Evolutionary conservation across 306 rosid species (phyloP).

Genomic region (Medicago ruthenica): DNA sequence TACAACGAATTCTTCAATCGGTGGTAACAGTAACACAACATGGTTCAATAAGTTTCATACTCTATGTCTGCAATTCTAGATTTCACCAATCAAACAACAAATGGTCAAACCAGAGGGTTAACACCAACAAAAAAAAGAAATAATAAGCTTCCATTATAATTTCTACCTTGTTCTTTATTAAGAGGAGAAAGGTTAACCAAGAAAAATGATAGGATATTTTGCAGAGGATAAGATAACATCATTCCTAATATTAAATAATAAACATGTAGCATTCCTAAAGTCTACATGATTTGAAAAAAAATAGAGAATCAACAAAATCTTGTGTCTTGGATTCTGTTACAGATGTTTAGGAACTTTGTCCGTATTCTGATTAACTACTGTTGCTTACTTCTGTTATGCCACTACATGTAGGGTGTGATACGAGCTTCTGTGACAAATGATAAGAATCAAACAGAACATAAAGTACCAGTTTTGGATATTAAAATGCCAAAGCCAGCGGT

Average conservation of each 20-base stretch:
- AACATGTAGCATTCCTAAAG: not conserved
- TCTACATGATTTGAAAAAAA: not conserved
- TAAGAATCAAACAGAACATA: conserved; percentile 55
- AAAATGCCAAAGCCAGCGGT: conserved; percentile 62
- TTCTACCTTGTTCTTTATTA: not conserved
- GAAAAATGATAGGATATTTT: not conserved
- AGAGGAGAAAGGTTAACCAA: not conserved
- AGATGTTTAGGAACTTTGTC: conserved; percentile 8
- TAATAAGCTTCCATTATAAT: conserved; percentile 9
- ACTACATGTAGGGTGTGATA: conserved; percentile 65
- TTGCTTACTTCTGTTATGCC: conserved; percentile 23
- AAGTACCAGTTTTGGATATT: conserved; percentile 67
- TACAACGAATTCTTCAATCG: no score
- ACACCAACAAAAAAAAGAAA: no score
- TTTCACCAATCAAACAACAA: no score
- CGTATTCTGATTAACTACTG: not conserved
- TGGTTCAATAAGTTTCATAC: no score
- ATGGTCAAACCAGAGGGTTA: no score
- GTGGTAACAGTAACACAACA: no score
- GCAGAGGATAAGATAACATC: not conserved
- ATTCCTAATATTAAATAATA: conserved; percentile 1
- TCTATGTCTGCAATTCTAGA: no score
- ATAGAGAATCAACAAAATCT: not conserved
- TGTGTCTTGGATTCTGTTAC: not conserved
- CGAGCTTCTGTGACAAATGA: conserved; percentile 89